A percentile compares a stretch with the other conserved stretches of the same genome.
phyloP scores from a whole-genome alignment of 1,284 basidiomycete species.

The Austroboletus rostrupii region DNA sequence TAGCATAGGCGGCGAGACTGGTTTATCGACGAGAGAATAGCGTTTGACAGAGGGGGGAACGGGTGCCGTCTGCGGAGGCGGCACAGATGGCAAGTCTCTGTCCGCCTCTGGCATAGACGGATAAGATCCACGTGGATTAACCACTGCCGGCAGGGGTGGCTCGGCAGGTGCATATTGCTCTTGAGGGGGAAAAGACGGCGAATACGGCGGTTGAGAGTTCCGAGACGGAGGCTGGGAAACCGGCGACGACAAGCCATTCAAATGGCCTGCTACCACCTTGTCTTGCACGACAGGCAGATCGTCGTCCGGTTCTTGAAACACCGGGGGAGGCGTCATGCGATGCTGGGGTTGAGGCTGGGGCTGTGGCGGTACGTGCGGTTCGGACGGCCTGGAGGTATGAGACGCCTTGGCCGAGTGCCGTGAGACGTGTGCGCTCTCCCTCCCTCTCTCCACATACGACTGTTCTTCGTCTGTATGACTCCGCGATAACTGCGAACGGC shows the following conservation, averaged over 20 bases:
- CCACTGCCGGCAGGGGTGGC: not conserved
- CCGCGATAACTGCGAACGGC: slow-evolving; percentile 43
- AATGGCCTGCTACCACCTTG: not conserved
- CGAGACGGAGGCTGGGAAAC: slow-evolving; percentile 15
- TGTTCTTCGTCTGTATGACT: slow-evolving; percentile 23
- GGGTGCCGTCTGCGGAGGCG: slow-evolving; percentile 31
- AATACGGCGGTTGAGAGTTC: slow-evolving; percentile 11
- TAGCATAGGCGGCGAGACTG: slow-evolving; percentile 35
- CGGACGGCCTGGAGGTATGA: slow-evolving; percentile 20
- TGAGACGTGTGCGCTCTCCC: slow-evolving; percentile 7
- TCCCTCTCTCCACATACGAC: slow-evolving; percentile 17
- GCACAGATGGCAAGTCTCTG: slow-evolving; percentile 25
- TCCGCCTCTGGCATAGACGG: slow-evolving; percentile 20
- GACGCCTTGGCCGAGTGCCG: slow-evolving; percentile 18
- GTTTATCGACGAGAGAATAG: slow-evolving; percentile 72
- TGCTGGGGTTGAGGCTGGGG: not conserved
- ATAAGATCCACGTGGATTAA: slow-evolving; percentile 13
- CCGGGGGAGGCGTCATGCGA: slow-evolving; percentile 26
- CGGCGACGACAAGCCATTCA: slow-evolving; percentile 13
- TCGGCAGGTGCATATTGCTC: slow-evolving; percentile 16
- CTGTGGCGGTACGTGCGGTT: slow-evolving; percentile 6
- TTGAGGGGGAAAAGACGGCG: slow-evolving; percentile 3
- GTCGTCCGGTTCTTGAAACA: slow-evolving; percentile 32
- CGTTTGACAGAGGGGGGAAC: slow-evolving; percentile 65
- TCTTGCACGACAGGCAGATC: slow-evolving; percentile 20